Evolutionary conservation across 2,329 filamentous ascomycete species (phyloP).

Genomic region (Fusarium subglutinans): DNA sequence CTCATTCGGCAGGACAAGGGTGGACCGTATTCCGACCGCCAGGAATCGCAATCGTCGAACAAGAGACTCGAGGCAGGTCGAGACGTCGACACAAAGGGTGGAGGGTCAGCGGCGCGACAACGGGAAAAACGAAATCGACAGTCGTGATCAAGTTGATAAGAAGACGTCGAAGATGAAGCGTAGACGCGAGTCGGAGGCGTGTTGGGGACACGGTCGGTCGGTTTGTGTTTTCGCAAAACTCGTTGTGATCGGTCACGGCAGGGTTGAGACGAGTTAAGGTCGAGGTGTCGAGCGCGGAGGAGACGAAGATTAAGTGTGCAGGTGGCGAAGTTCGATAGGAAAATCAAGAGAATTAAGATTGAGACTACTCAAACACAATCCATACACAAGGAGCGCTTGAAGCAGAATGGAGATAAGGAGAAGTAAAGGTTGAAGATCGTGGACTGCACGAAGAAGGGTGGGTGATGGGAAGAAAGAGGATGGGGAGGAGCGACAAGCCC

Average conservation of each 20-base stretch:
- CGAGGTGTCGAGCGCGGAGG: constrained; percentile 40
- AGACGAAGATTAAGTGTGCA: constrained; percentile 27
- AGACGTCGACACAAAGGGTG: constrained; percentile 32
- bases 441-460: constrained; percentile 48
- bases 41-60: constrained; percentile 30
- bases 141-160: constrained; percentile 6
- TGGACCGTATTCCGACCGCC: constrained; percentile 3
- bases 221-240: constrained; percentile 46
- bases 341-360: constrained; percentile 20
- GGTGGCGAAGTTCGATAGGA: constrained; percentile 2
- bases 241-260: constrained; percentile 44
- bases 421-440: constrained; percentile 42
- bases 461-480: constrained; percentile 47
- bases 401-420: constrained; percentile 33
- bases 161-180: constrained; percentile 23
- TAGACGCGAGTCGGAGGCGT: constrained; percentile 33
- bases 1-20: constrained; percentile 36
- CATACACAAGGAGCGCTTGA: constrained; percentile 28
- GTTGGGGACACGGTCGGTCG: constrained; percentile 38
- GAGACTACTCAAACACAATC: constrained; percentile 43
- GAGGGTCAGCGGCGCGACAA: constrained; percentile 30
- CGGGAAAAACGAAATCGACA: constrained; percentile 10
- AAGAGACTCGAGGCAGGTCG: constrained; percentile 24
- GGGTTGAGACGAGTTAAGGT: constrained; percentile 40
- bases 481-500: constrained; percentile 51